These are phyloP conservation scores for Puya raimondii DNA, from an alignment of 176 grass and related monocot species.

Conservation along the genomic window DNA sequence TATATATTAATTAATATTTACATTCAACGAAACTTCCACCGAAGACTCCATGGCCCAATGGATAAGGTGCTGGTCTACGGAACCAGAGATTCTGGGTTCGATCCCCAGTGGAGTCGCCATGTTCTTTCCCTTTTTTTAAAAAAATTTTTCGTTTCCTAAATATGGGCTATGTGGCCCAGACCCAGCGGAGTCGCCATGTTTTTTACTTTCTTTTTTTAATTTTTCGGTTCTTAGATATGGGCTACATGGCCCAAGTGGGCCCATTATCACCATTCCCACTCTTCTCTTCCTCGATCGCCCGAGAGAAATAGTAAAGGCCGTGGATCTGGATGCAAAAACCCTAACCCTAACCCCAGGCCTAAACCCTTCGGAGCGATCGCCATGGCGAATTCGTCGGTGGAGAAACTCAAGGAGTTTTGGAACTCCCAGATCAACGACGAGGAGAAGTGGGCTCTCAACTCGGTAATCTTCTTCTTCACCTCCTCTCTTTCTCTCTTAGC, in stretches of 20 bases:
- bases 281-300: neutral
- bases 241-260: neutral
- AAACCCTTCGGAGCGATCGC: neutral
- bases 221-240: neutral
- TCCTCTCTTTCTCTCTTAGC: neutral
- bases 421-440: conserved; percentile 35
- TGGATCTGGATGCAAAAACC: conserved; percentile 17
- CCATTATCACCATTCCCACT: neutral
- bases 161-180: neutral
- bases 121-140: neutral
- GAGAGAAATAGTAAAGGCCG: neutral
- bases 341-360: conserved; percentile 3
- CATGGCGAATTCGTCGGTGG: conserved; percentile 25
- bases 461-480: conserved; percentile 1
- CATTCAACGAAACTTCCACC: neutral
- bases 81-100: conserved; percentile 64
- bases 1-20: neutral
- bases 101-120: conserved; percentile 66
- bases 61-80: conserved; percentile 47
- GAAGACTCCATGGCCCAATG: conserved; percentile 31
- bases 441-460: conserved; percentile 33
- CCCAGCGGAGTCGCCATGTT: conserved; percentile 85
- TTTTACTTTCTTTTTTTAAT: too few species aligned
- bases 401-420: conserved; percentile 25
- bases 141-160: too few species aligned